These are phyloP conservation scores for Salix caprea DNA, from an alignment of 345 rosid species.

Conservation along the genomic window DNA sequence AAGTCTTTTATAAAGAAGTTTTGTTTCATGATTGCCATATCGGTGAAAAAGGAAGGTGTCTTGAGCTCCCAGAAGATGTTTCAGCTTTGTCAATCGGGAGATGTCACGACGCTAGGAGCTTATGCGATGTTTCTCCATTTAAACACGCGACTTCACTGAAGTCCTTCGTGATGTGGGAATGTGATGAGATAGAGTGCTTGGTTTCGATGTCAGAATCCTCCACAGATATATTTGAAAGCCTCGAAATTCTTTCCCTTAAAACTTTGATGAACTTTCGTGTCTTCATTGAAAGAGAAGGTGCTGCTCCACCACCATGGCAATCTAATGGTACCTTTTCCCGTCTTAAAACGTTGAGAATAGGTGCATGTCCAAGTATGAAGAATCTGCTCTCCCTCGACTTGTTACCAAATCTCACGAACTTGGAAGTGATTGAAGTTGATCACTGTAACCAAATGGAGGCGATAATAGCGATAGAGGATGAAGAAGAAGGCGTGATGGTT, in stretches of 20 bases:
- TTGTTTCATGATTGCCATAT: neutral
- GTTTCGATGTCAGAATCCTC: neutral
- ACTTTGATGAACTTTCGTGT: neutral
- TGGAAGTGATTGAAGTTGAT: neutral
- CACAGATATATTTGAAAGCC: neutral
- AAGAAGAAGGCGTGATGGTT: no score
- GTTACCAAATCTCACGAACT: constrained; percentile 13
- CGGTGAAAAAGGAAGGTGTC: neutral
- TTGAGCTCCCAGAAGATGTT: neutral
- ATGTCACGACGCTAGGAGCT: neutral
- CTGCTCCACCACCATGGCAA: neutral
- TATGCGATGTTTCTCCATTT: constrained; percentile 3
- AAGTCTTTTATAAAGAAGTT: neutral
- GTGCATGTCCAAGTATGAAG: constrained; percentile 1
- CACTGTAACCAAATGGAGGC: constrained; percentile 9
- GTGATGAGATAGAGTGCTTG: constrained; percentile 1
- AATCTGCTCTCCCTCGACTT: constrained; percentile 3
- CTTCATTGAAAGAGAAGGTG: neutral
- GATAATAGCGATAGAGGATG: constrained; percentile 14
- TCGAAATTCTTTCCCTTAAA: neutral
- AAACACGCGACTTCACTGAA: neutral
- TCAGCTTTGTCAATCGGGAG: neutral
- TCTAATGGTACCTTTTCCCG: neutral
- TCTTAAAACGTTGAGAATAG: neutral
- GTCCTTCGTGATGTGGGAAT: neutral